These are phyloP conservation scores for Nicotiana tomentosiformis DNA, from an alignment of 257 asterid species.

Conservation along the genomic window DNA sequence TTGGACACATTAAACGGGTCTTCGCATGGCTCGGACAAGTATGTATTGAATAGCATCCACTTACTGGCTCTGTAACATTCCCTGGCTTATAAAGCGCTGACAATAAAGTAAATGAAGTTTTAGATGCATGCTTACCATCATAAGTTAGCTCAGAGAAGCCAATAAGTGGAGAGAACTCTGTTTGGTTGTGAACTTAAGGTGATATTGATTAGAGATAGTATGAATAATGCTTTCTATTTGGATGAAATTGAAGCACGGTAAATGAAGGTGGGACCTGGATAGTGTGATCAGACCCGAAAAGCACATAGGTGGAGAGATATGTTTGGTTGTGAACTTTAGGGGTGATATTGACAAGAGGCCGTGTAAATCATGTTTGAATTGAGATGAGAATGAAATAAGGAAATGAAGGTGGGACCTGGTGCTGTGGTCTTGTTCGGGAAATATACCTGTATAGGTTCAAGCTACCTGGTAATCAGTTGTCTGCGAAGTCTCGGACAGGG, in stretches of 20 bases:
- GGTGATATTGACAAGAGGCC: not conserved
- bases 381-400: not conserved
- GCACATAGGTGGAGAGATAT: not conserved
- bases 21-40: constrained; percentile 59
- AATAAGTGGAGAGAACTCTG: not conserved
- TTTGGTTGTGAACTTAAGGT: not conserved
- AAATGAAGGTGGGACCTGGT: not conserved
- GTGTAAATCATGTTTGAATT: not conserved
- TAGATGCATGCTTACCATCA: not conserved
- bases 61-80: not conserved
- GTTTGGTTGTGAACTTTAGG: not conserved
- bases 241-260: not conserved
- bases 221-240: not conserved
- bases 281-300: not conserved
- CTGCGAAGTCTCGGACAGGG: not conserved
- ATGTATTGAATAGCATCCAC: constrained; percentile 9
- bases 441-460: too few relatives aligned
- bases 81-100: not conserved
- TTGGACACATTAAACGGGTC: constrained; percentile 58
- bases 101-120: not conserved
- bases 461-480: not conserved
- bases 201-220: not conserved
- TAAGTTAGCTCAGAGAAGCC: not conserved
- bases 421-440: too few relatives aligned
- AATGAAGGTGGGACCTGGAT: not conserved